A percentile compares a stretch with the other conserved stretches of the same genome.
These are phyloP conservation scores for Kwoniella heveanensis DNA, from an alignment of 768 basidiomycete species.

Conservation along the genomic window DNA sequence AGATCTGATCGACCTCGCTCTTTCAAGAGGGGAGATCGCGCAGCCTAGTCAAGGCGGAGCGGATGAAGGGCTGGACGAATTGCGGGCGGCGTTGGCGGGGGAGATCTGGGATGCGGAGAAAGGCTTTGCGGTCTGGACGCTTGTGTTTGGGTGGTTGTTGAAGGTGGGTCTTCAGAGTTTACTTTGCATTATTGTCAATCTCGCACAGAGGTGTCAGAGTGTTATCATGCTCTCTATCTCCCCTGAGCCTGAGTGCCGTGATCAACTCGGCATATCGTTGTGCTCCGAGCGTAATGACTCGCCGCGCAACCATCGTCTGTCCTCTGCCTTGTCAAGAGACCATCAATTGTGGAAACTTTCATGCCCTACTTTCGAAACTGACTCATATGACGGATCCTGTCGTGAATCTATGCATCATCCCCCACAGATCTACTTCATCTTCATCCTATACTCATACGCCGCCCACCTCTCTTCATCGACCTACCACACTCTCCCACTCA, in stretches of 20 bases:
- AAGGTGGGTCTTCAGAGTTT: constrained; percentile 84
- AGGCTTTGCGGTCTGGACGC: constrained; percentile 72
- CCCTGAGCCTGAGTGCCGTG: no score
- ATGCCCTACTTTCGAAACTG: no score
- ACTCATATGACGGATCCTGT: no score
- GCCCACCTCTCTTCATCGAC: constrained; percentile 87
- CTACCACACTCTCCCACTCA: constrained; percentile 75
- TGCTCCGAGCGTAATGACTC: no score
- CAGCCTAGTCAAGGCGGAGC: constrained; percentile 59
- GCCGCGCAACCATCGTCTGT: no score
- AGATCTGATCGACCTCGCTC: constrained; percentile 67
- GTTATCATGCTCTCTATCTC: no score
- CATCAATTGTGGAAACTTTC: no score
- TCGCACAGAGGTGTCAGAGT: no score
- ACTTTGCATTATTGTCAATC: no score
- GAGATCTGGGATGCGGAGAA: constrained; percentile 89
- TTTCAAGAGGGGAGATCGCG: constrained; percentile 58
- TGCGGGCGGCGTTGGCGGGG: constrained; percentile 73
- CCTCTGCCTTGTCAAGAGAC: no score
- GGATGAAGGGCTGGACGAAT: constrained; percentile 64
- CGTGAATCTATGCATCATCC: no score
- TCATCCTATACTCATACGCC: constrained; percentile 89
- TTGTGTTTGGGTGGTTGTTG: constrained; percentile 79
- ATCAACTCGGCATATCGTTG: no score
- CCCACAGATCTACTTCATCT: constrained; percentile 81